phyloP scores from a whole-genome alignment of 2,329 filamentous ascomycete genomes.

The Venturia effusa region DNA sequence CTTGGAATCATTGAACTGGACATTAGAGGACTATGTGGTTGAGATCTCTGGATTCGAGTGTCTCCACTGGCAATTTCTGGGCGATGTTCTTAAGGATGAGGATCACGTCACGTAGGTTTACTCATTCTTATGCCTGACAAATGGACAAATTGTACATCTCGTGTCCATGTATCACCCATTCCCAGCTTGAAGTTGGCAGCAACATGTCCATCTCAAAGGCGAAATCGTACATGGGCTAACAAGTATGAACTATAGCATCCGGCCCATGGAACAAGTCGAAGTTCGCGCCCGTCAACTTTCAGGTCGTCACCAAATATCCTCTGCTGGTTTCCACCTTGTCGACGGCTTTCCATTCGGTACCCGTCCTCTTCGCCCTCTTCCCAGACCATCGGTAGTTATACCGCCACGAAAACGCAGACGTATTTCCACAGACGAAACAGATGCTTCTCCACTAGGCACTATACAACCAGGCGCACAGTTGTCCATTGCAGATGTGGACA shows the following conservation, averaged over 20 bases:
- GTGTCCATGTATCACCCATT: neutral
- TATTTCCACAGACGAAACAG: conserved; percentile 9
- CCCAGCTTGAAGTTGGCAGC: neutral
- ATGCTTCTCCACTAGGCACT: neutral
- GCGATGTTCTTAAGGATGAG: conserved; percentile 63
- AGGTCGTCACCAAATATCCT: conserved; percentile 71
- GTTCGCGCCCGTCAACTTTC: conserved; percentile 59
- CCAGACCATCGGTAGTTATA: conserved; percentile 58
- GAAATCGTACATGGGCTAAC: neutral
- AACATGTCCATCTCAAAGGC: neutral
- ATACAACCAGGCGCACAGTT: neutral
- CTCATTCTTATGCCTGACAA: neutral
- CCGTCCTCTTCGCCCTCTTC: conserved; percentile 49
- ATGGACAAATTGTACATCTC: neutral
- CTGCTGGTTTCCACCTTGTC: conserved; percentile 67
- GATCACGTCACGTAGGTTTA: conserved; percentile 65
- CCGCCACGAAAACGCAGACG: conserved; percentile 59
- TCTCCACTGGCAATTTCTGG: conserved; percentile 69
- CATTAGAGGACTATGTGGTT: conserved; percentile 80
- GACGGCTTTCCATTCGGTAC: conserved; percentile 81
- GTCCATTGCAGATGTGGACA: conserved; percentile 6
- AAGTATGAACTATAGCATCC: conserved; percentile 46
- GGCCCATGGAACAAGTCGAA: conserved; percentile 65
- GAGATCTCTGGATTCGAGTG: conserved; percentile 74
- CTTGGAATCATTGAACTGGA: conserved; percentile 72